Evolutionary conservation across 75 land plant species (phyloP).

Genomic region (Cunninghamia lanceolata): DNA sequence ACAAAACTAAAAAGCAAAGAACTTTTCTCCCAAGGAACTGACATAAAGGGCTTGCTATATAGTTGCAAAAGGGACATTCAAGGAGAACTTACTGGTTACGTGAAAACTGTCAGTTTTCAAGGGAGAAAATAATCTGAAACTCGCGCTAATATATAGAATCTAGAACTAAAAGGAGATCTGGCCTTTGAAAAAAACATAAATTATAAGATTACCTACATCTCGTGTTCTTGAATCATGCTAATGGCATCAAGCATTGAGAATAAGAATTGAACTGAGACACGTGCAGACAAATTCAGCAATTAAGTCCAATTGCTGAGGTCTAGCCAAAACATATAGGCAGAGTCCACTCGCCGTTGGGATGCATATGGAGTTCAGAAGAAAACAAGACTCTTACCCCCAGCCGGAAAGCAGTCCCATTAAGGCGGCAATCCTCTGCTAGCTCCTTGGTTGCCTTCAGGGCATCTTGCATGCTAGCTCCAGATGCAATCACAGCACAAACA

Average conservation of each 20-base stretch:
- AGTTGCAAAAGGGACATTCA: background rate
- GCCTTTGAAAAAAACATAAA: background rate
- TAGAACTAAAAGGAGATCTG: background rate
- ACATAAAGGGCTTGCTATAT: background rate
- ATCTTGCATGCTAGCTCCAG: slow-evolving; percentile 80
- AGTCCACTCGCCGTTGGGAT: background rate
- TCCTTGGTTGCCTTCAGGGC: slow-evolving; percentile 74
- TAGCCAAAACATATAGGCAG: background rate
- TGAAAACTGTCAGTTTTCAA: background rate
- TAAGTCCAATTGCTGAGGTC: background rate
- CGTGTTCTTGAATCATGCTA: background rate
- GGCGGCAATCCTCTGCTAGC: slow-evolving; percentile 87
- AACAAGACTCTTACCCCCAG: slow-evolving; percentile 69
- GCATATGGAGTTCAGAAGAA: background rate
- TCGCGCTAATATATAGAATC: background rate
- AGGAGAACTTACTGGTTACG: background rate
- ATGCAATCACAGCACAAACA: slow-evolving; percentile 91
- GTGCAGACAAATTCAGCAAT: background rate
- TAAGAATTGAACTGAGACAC: background rate
- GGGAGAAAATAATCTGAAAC: background rate
- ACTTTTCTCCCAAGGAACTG: background rate
- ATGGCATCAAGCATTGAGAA: background rate
- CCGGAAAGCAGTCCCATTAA: slow-evolving; percentile 88
- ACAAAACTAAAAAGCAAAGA: background rate
- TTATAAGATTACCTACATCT: background rate